Evolutionary conservation across 2,329 filamentous ascomycete genomes (phyloP).

Genomic region (Phaeosphaeriaceae sp.): DNA sequence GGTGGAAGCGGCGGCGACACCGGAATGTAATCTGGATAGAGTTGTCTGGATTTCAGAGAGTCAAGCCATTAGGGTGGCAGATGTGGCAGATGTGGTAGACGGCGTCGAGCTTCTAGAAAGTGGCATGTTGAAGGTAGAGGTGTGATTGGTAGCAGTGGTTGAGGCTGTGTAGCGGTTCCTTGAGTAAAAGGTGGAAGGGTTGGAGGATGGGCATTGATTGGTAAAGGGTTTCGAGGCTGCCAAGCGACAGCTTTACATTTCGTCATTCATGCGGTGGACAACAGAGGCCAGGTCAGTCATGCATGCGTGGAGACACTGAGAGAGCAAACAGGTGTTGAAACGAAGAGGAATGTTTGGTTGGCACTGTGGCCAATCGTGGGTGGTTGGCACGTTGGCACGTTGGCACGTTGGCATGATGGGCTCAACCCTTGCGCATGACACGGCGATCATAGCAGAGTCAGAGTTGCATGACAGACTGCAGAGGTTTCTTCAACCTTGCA

Average conservation of each 20-base stretch:
- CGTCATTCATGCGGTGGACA: constrained; percentile 26
- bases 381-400: neutral
- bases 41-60: constrained; percentile 21
- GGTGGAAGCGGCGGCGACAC: constrained; percentile 27
- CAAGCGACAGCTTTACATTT: constrained; percentile 6
- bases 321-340: constrained; percentile 31
- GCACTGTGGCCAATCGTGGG: constrained; percentile 18
- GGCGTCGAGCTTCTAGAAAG: constrained; percentile 30
- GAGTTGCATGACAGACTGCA: constrained; percentile 15
- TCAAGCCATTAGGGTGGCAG: constrained; percentile 17
- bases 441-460: constrained; percentile 24
- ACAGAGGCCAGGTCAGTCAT: constrained; percentile 25
- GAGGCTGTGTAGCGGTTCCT: constrained; percentile 44
- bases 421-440: constrained; percentile 28
- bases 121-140: constrained; percentile 7
- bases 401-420: neutral
- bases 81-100: constrained; percentile 23
- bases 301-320: constrained; percentile 12
- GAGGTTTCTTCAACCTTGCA: constrained; percentile 22
- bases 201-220: constrained; percentile 25
- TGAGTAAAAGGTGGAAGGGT: constrained; percentile 13
- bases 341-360: constrained; percentile 29
- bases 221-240: constrained; percentile 6
- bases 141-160: constrained; percentile 17
- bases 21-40: constrained; percentile 23